Percentiles rank a stretch among this genome's conserved stretches.
Conservation (phyloP, 768 basidiomycete genomes). For the Royoungia palumana region DNA sequence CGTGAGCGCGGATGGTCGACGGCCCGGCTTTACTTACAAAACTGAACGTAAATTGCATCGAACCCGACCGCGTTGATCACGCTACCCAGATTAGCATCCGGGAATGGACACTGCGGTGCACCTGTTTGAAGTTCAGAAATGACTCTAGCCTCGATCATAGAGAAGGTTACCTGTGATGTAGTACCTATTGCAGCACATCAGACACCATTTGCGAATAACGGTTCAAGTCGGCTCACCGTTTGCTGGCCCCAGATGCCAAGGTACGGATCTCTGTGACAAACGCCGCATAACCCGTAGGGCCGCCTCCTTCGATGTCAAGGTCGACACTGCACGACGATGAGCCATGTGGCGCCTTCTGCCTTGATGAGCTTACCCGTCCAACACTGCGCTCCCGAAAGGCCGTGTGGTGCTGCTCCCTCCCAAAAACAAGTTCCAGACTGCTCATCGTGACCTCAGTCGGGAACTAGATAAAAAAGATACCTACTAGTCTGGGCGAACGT, state of each 20-base stretch:
- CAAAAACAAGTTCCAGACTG: conserved; percentile 46
- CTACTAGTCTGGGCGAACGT: conserved; percentile 28
- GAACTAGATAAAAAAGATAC: conserved; percentile 5
- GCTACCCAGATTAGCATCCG: conserved; percentile 57
- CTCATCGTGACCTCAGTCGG: background rate
- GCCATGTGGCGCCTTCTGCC: background rate
- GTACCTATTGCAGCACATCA: conserved; percentile 39
- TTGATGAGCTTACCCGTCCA: conserved; percentile 39
- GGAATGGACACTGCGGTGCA: conserved; percentile 56
- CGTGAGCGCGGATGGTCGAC: background rate
- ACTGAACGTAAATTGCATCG: conserved; percentile 74
- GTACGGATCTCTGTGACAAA: conserved; percentile 36
- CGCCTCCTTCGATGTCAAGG: conserved; percentile 73
- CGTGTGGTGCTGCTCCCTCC: conserved; percentile 42
- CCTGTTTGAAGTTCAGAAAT: conserved; percentile 9
- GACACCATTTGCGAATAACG: background rate
- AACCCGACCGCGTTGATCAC: conserved; percentile 61
- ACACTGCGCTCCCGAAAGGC: conserved; percentile 44
- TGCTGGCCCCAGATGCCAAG: conserved; percentile 22
- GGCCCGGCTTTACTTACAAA: conserved; percentile 34
- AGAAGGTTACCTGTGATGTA: conserved; percentile 48
- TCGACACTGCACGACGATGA: conserved; percentile 45
- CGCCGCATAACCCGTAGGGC: conserved; percentile 44
- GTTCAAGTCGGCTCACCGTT: conserved; percentile 12
- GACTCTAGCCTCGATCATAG: background rate